Conservation (phyloP, 495 filamentous ascomycete genomes). For the Aspergillus nidulans region DNA sequence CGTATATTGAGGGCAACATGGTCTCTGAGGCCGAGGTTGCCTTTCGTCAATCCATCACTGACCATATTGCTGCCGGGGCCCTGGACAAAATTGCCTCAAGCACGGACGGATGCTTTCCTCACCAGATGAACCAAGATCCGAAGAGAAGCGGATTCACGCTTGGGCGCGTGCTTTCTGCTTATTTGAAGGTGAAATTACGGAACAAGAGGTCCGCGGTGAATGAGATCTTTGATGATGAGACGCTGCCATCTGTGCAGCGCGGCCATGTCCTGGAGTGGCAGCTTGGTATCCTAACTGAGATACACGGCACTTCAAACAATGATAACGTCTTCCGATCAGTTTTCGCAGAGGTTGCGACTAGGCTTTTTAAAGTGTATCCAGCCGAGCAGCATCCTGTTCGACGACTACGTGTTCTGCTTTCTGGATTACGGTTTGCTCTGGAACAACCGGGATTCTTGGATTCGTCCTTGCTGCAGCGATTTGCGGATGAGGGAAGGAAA, state of each 20-base stretch:
- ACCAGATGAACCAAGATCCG: conserved; percentile 26
- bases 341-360: conserved; percentile 27
- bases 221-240: conserved; percentile 41
- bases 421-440: conserved; percentile 36
- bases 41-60: conserved; percentile 42
- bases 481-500: conserved; percentile 36
- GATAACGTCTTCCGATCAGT: conserved; percentile 31
- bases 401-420: conserved; percentile 41
- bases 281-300: conserved; percentile 36
- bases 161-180: conserved; percentile 42
- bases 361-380: conserved; percentile 41
- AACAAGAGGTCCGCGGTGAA: conserved; percentile 22
- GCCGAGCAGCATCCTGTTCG: conserved; percentile 38
- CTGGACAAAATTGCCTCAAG: conserved; percentile 31
- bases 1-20: conserved; percentile 37
- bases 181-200: conserved; percentile 41
- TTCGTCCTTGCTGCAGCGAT: conserved; percentile 19
- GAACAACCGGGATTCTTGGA: conserved; percentile 34
- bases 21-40: conserved; percentile 32
- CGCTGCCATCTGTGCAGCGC: conserved; percentile 30
- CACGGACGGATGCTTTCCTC: conserved; percentile 24
- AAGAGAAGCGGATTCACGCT: conserved; percentile 41
- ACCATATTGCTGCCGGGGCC: conserved; percentile 42
- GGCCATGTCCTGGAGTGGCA: conserved; percentile 56
- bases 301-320: conserved; percentile 23